Percentiles rank a stretch among this genome's conserved stretches.
Evolutionary conservation across 1,284 basidiomycete species (phyloP).

Genomic region (Pseudozyma pruni): DNA sequence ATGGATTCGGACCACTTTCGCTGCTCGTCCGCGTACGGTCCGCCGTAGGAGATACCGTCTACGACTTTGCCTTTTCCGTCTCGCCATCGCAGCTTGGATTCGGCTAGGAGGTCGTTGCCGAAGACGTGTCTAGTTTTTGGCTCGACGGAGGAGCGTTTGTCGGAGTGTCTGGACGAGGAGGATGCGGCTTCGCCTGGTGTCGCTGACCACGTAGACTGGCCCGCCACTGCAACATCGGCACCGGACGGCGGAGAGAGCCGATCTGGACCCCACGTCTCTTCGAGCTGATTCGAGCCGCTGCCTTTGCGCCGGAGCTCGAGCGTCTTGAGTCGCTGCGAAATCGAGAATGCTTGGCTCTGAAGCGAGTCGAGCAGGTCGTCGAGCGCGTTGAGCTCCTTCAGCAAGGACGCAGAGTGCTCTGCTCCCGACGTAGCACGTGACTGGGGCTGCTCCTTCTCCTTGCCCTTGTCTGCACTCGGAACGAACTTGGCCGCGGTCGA

Average conservation of each 20-base stretch:
- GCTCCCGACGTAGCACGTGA: background rate
- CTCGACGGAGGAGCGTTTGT: slow-evolving; percentile 21
- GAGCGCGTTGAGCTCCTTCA: slow-evolving; percentile 33
- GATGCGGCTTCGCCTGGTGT: background rate
- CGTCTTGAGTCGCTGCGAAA: slow-evolving; percentile 32
- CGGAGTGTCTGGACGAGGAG: slow-evolving; percentile 7
- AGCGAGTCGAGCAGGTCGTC: slow-evolving; percentile 31
- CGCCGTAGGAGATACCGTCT: slow-evolving; percentile 8
- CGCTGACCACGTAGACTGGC: slow-evolving; percentile 15
- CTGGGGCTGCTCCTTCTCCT: slow-evolving; percentile 6
- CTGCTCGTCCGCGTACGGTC: slow-evolving; percentile 28
- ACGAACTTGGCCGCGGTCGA: slow-evolving; percentile 10
- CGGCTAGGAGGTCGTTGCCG: slow-evolving; percentile 26
- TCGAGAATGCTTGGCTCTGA: slow-evolving; percentile 31
- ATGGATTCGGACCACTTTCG: slow-evolving; percentile 30
- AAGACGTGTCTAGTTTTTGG: slow-evolving; percentile 17
- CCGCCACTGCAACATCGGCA: background rate
- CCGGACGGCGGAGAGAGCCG: slow-evolving; percentile 20
- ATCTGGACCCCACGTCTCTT: slow-evolving; percentile 36
- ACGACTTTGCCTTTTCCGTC: slow-evolving; percentile 28
- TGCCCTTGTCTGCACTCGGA: slow-evolving; percentile 23
- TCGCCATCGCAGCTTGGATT: slow-evolving; percentile 24
- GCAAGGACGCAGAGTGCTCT: slow-evolving; percentile 11
- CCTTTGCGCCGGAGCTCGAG: slow-evolving; percentile 7
- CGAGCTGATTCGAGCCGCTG: background rate